phyloP scores from a whole-genome alignment of 371 early-diverging fungal species.

The Lichtheimia ornata region DNA sequence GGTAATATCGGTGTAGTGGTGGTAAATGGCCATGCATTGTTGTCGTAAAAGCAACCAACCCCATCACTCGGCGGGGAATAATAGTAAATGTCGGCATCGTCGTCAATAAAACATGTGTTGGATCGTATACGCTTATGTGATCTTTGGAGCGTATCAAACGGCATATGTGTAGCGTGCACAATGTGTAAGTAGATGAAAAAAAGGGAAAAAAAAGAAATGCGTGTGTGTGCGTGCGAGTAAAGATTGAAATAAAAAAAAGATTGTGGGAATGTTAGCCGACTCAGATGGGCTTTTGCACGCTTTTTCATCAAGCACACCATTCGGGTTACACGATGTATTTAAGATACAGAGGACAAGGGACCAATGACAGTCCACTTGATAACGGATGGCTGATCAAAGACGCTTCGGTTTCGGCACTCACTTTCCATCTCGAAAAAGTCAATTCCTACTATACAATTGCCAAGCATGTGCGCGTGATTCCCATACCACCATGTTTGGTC shows the following conservation, averaged over 20 bases:
- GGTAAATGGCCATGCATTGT: background rate
- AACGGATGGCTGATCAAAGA: conserved; percentile 1
- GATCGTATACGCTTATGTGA: conserved; percentile 19
- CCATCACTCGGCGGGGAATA: no score
- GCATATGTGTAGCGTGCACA: conserved; percentile 1
- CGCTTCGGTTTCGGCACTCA: no score
- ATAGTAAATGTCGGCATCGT: no score
- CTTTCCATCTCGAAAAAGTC: no score
- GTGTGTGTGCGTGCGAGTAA: background rate
- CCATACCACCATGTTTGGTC: no score
- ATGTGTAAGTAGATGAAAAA: conserved; percentile 10
- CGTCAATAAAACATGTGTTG: background rate
- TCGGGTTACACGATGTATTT: conserved; percentile 3
- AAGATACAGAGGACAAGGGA: conserved; percentile 7
- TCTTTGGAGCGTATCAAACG: conserved; percentile 16
- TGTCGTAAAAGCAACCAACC: background rate
- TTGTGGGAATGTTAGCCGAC: conserved; percentile 9
- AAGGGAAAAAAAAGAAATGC: conserved; percentile 7
- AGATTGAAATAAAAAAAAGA: conserved; percentile 1
- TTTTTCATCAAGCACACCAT: no score
- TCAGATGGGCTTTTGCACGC: background rate
- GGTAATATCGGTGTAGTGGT: background rate
- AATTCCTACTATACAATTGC: no score
- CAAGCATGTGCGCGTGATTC: no score
- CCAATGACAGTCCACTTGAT: conserved; percentile 7